Evolutionary conservation across 805 yeast genomes (phyloP), one percentile per base, ranked within the genome.

Genomic region (Cyberlindnera veronae): DNA sequence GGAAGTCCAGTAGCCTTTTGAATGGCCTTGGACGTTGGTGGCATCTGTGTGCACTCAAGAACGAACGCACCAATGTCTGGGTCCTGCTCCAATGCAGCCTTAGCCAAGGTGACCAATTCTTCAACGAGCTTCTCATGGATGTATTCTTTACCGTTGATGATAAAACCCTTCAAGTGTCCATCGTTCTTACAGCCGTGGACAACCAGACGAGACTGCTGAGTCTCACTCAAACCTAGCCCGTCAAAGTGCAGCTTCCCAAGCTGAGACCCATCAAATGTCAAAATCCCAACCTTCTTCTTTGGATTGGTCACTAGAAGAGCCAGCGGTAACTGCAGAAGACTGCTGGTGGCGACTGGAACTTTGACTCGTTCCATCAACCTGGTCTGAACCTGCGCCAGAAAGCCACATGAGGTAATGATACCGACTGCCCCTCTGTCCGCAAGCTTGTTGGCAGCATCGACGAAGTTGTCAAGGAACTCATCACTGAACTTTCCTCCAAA

Each of bases 1-100:
- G 66, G 65, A 13, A 58, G 34, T 3, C 54, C 55, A 5, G 55
- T 50, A n/a, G 47, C 55, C 15, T 29, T 27, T 19, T 53, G 61
- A 19, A 63, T 54, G 2, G 59, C 61, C 31, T 48, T 51, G 12
- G 64, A 49, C 34, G 44, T 54, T n/a, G 65, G 66, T 15, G 63
- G 64, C 63, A 63, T 62, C 36, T 62, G 63, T 7, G 65, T 58
- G 39, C 68, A 61, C 40, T 61, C 67, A 38, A 62, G 50, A 9
- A 62, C 63, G 38, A 62, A 49, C 0, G 57, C 65, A 11, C 58
- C 57, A 26, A 61, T 50, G 6, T 39, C 32, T 8, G 55, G 51
- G 17, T 46, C 48, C 15, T 52, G 44, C 7, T 42, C 42, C 1
- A 63, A 8, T 8, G 59, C 41, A 4, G 44, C 46, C 15, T 43